Percentiles rank a stretch among this genome's conserved stretches.
Conservation (phyloP, 1,284 basidiomycete species). For the Wallemia hederae region DNA sequence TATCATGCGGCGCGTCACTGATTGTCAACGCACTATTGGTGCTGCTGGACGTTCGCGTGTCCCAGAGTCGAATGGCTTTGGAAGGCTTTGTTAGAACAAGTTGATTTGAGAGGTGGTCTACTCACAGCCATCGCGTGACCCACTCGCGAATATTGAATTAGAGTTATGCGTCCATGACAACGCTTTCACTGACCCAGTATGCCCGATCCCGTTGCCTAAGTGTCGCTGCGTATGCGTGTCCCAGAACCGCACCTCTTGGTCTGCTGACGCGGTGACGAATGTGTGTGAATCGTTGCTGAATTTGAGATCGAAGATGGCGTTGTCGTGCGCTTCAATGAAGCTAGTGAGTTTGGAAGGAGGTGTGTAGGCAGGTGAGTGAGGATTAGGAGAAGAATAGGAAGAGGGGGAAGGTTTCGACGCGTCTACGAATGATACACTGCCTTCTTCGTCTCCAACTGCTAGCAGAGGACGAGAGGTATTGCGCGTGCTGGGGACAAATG, state of each 20-base stretch:
- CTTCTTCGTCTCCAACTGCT: background rate
- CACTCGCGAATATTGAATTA: background rate
- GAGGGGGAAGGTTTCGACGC: background rate
- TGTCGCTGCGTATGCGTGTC: background rate
- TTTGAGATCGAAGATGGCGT: background rate
- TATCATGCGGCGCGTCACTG: background rate
- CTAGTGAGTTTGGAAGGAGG: no score
- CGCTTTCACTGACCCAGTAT: background rate
- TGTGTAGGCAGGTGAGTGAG: background rate
- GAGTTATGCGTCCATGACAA: background rate
- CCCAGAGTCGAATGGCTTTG: background rate
- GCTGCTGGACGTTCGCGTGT: background rate
- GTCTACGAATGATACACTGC: background rate
- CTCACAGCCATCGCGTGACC: background rate
- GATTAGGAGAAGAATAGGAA: background rate
- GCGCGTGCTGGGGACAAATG: background rate
- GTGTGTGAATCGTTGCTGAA: background rate
- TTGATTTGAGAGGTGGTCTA: no score
- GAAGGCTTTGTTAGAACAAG: no score
- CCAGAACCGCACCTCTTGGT: background rate
- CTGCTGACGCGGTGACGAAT: background rate
- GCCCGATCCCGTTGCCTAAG: background rate
- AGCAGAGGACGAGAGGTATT: background rate
- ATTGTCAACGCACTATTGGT: background rate
- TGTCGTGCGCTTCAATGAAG: background rate